These are phyloP conservation scores for Clonostachys rosea DNA, from an alignment of 2,329 filamentous ascomycete genomes.

Conservation along the genomic window DNA sequence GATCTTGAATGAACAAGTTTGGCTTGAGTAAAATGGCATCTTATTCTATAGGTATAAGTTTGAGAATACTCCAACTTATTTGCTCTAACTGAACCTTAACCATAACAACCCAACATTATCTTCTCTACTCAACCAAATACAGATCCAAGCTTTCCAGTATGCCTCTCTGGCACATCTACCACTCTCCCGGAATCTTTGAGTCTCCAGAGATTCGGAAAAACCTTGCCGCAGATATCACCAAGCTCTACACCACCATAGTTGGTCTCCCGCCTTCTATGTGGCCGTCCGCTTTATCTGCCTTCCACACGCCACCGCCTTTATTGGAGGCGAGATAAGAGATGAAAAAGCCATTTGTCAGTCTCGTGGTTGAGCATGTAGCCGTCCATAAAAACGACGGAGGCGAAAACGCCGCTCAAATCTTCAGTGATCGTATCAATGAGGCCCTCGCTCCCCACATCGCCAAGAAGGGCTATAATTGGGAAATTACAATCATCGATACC, in stretches of 20 bases:
- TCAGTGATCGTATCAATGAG: conserved; percentile 13
- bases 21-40: no score
- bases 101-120: no score
- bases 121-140: no score
- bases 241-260: conserved; percentile 8
- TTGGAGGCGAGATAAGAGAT: conserved; percentile 3
- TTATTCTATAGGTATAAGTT: no score
- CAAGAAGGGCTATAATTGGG: conserved; percentile 35
- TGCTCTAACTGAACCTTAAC: no score
- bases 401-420: conserved; percentile 6
- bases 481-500: conserved; percentile 35
- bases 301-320: conserved; percentile 11
- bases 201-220: conserved; percentile 15
- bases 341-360: conserved; percentile 22
- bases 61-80: no score
- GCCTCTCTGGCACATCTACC: conserved; percentile 37
- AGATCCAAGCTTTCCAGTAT: conserved; percentile 11
- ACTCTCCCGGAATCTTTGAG: conserved; percentile 25
- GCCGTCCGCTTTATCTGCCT: conserved; percentile 29
- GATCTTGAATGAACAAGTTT: no score
- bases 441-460: conserved; percentile 29
- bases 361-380: conserved; percentile 17
- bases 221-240: conserved; percentile 26
- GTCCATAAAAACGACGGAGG: conserved; percentile 15
- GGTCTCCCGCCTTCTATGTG: conserved; percentile 36